phyloP scores from a whole-genome alignment of 2,329 filamentous ascomycete genomes.

The Bimuria novae-zelandiae region DNA sequence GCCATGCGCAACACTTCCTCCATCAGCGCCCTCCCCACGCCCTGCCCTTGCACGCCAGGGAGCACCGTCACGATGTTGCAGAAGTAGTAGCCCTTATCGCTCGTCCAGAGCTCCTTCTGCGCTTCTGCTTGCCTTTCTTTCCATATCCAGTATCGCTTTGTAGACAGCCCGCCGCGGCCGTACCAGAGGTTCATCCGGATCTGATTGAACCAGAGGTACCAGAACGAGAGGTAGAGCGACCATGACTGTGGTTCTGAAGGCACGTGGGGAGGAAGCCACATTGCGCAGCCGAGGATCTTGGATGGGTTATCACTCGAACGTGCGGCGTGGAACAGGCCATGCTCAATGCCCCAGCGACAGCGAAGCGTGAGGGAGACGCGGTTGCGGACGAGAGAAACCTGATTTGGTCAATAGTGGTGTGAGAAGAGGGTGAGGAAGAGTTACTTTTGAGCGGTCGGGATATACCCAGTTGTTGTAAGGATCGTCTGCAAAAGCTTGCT shows the following conservation, averaged over 20 bases:
- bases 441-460: constrained; percentile 60
- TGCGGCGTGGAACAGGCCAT: constrained; percentile 71
- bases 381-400: constrained; percentile 66
- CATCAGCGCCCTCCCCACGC: constrained; percentile 69
- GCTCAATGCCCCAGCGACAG: constrained; percentile 71
- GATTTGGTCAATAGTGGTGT: too few species aligned
- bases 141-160: constrained; percentile 74
- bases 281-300: constrained; percentile 70
- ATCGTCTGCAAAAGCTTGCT: constrained; percentile 68
- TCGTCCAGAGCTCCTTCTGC: constrained; percentile 67
- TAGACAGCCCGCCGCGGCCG: constrained; percentile 70
- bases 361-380: constrained; percentile 66
- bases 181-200: constrained; percentile 69
- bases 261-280: constrained; percentile 68
- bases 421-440: constrained; percentile 11
- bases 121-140: constrained; percentile 67
- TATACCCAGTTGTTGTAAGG: constrained; percentile 71
- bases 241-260: constrained; percentile 58
- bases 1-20: constrained; percentile 65
- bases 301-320: constrained; percentile 58
- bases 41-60: constrained; percentile 67
- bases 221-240: constrained; percentile 65
- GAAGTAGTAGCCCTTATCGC: constrained; percentile 72
- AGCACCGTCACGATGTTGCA: constrained; percentile 75
- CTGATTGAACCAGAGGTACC: constrained; percentile 69